Conservation (phyloP, 108 stramenopile species). For the Nitzschia sp. region DNA sequence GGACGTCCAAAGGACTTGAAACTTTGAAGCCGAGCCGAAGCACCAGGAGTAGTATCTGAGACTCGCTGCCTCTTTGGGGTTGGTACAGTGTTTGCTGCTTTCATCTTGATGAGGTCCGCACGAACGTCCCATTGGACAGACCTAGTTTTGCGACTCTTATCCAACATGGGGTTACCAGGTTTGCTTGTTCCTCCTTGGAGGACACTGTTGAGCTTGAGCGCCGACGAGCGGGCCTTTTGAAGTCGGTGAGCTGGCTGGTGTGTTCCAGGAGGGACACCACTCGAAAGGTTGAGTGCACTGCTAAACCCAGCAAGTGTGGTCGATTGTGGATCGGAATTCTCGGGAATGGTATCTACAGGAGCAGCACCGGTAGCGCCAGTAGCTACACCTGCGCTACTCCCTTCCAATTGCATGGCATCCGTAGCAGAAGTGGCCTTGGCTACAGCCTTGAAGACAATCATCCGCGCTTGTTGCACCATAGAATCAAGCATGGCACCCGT, state of each 20-base stretch:
- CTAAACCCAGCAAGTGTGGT: conserved; percentile 23
- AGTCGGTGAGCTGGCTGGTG: conserved; percentile 15
- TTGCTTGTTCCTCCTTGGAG: conserved; percentile 26
- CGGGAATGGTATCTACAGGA: not conserved
- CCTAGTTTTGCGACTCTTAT: conserved; percentile 40
- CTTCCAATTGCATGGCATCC: not conserved
- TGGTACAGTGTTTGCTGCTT: conserved; percentile 13
- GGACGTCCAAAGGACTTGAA: conserved; percentile 63
- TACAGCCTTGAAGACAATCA: conserved; percentile 65
- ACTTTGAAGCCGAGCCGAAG: conserved; percentile 34
- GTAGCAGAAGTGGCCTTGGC: conserved; percentile 47
- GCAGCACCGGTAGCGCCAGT: not conserved
- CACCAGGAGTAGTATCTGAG: conserved; percentile 15
- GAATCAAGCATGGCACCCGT: conserved; percentile 43
- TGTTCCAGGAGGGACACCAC: not conserved
- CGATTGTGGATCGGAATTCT: not conserved
- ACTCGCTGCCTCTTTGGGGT: conserved; percentile 37
- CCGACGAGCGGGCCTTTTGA: conserved; percentile 46
- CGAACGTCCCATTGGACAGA: conserved; percentile 51
- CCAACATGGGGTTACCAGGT: conserved; percentile 4
- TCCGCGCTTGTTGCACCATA: conserved; percentile 64
- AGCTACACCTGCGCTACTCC: not conserved
- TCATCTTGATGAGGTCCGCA: conserved; percentile 22
- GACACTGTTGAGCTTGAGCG: conserved; percentile 44
- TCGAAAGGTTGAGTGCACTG: conserved; percentile 38